Percentiles rank a stretch among this genome's conserved stretches.
These are phyloP conservation scores for Byssothecium circinans DNA, from an alignment of 2,329 filamentous ascomycete genomes.

Conservation along the genomic window DNA sequence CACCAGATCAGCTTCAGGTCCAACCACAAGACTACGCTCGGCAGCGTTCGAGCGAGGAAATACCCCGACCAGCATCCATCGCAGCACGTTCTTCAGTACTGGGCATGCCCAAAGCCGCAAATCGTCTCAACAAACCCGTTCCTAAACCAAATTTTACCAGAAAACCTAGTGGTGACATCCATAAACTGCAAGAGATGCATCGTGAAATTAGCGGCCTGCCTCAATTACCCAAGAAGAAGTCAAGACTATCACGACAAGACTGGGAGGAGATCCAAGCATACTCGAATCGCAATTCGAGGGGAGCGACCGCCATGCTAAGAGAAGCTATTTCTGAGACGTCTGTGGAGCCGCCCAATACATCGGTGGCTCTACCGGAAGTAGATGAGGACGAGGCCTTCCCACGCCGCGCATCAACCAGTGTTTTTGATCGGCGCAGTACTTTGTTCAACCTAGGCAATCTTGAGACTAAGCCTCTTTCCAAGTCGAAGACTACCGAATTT, in stretches of 20 bases:
- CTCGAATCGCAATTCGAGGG: conserved; percentile 32
- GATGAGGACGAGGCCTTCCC: conserved; percentile 39
- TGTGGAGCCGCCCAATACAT: conserved; percentile 28
- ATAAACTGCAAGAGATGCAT: conserved; percentile 30
- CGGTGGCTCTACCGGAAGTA: conserved; percentile 35
- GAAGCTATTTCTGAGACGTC: conserved; percentile 26
- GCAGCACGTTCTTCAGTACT: conserved; percentile 23
- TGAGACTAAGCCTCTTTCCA: conserved; percentile 9
- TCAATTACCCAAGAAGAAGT: conserved; percentile 29
- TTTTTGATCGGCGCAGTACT: conserved; percentile 37
- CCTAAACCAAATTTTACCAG: conserved; percentile 2
- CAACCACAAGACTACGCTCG: conserved; percentile 6
- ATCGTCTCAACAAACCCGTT: conserved; percentile 7
- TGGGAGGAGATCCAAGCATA: conserved; percentile 40
- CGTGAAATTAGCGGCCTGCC: conserved; percentile 36
- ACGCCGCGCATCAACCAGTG: conserved; percentile 39
- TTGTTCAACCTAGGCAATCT: conserved; percentile 26
- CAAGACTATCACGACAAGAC: conserved; percentile 38
- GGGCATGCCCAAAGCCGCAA: conserved; percentile 14
- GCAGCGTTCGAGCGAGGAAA: conserved; percentile 29
- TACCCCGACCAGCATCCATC: conserved; percentile 26
- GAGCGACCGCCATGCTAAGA: conserved; percentile 23
- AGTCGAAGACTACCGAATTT: conserved; percentile 18
- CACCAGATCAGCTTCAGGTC: not conserved
- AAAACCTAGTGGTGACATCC: conserved; percentile 11